Conservation (phyloP, 495 filamentous ascomycete genomes). For the Hyphodiscus hymeniophilus region DNA sequence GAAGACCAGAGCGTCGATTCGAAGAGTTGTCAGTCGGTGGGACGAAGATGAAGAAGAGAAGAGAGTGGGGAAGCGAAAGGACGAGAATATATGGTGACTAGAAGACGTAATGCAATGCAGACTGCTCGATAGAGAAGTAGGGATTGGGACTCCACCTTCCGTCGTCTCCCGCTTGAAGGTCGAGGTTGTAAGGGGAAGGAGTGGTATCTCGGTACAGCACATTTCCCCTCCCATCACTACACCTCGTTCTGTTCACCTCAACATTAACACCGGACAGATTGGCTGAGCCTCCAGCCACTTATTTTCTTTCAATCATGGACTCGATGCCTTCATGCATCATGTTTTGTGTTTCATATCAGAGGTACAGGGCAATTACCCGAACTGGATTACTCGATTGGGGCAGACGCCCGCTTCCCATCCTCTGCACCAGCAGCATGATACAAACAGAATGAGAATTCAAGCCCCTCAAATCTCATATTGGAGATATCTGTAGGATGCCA, state of each 20-base stretch:
- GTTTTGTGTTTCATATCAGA: conserved; percentile 2
- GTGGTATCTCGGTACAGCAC: neutral
- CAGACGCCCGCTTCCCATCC: neutral
- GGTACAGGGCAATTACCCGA: conserved; percentile 13
- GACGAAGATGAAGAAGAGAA: conserved; percentile 1
- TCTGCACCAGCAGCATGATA: neutral
- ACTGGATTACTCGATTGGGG: conserved; percentile 2
- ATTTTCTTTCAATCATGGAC: neutral
- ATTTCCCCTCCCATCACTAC: neutral
- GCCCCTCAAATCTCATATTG: neutral
- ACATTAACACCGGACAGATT: neutral
- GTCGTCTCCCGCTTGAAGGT: neutral
- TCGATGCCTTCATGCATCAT: conserved; percentile 1
- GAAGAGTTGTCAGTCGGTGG: conserved; percentile 5
- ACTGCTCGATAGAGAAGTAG: neutral
- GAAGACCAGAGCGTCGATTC: conserved; percentile 1
- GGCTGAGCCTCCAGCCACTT: neutral
- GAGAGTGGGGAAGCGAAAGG: neutral
- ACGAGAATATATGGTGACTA: conserved; percentile 1
- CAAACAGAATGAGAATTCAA: too few species aligned
- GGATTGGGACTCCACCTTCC: neutral
- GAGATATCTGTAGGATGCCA: neutral
- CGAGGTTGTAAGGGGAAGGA: neutral
- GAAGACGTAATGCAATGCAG: too few species aligned
- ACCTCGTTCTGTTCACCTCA: too few species aligned